A percentile compares a stretch with the other conserved stretches of the same genome.
Conservation (phyloP, 2,329 filamentous ascomycete species). For the Zopfia rhizophila region DNA sequence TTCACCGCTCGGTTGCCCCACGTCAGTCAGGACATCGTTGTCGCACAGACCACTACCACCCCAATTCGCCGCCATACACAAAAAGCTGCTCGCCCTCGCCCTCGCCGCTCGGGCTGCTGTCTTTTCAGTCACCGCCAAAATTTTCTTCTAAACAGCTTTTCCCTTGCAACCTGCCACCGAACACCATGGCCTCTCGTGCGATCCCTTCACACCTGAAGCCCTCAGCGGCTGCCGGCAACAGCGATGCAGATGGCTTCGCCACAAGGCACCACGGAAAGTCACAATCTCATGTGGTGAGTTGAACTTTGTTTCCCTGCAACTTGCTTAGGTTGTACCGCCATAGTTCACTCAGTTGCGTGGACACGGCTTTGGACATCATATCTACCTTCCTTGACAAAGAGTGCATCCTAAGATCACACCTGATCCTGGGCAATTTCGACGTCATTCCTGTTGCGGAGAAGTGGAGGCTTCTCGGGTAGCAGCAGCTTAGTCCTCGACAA, state of each 20-base stretch:
- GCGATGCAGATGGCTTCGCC: constrained; percentile 60
- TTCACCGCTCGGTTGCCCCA: constrained; percentile 2
- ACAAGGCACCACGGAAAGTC: constrained; percentile 84
- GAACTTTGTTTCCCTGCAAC: constrained; percentile 15
- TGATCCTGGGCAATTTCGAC: no score
- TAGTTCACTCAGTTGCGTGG: background rate
- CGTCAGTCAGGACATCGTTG: constrained; percentile 10
- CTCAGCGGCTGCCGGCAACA: constrained; percentile 52
- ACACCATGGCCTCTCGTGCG: constrained; percentile 75
- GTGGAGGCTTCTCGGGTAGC: no score
- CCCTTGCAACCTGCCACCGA: constrained; percentile 5
- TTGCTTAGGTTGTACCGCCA: background rate
- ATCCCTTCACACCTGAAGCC: constrained; percentile 87
- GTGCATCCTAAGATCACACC: no score
- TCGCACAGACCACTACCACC: constrained; percentile 3
- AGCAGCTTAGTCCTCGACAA: no score
- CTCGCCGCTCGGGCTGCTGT: constrained; percentile 8
- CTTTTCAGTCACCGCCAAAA: constrained; percentile 8
- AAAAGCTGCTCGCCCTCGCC: constrained; percentile 3
- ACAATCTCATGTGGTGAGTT: constrained; percentile 84
- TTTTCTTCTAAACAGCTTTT: constrained; percentile 3
- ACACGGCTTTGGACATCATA: background rate
- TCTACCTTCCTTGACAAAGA: no score
- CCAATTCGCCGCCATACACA: constrained; percentile 1
- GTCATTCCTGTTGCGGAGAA: no score